phyloP scores from a whole-genome alignment of 352 stramenopile species.

The Thraustotheca clavata region DNA sequence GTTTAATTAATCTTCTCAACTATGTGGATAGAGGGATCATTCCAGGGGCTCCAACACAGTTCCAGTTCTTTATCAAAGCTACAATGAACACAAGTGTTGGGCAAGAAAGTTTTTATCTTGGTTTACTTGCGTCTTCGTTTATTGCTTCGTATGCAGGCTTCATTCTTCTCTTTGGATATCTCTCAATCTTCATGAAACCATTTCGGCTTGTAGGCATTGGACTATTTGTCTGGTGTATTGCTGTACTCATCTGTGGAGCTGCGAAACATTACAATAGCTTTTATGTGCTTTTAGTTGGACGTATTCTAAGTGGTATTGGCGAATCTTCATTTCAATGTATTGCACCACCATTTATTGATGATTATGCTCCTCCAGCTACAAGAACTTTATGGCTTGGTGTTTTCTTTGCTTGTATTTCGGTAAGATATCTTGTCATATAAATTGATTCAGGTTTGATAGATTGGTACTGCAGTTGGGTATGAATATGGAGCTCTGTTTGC shows the following conservation, averaged over 20 bases:
- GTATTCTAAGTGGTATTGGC: slow-evolving; percentile 81
- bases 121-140: slow-evolving; percentile 87
- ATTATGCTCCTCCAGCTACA: slow-evolving; percentile 51
- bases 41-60: slow-evolving; percentile 85
- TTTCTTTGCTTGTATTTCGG: slow-evolving; percentile 89
- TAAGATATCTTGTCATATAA: neutral
- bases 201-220: slow-evolving; percentile 88
- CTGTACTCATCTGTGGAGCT: slow-evolving; percentile 79
- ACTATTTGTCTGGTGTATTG: slow-evolving; percentile 85
- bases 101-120: slow-evolving; percentile 70
- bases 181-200: slow-evolving; percentile 77
- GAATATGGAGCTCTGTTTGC: slow-evolving; percentile 80
- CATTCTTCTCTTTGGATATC: slow-evolving; percentile 87
- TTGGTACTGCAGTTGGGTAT: slow-evolving; percentile 87
- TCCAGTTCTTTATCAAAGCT: slow-evolving; percentile 86
- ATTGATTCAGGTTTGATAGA: neutral
- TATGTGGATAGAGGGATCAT: slow-evolving; percentile 95
- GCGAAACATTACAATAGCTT: slow-evolving; percentile 77
- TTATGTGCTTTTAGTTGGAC: slow-evolving; percentile 78
- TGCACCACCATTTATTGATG: slow-evolving; percentile 90
- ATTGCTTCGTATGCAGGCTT: slow-evolving; percentile 90
- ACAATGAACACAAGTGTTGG: slow-evolving; percentile 39
- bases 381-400: slow-evolving; percentile 87
- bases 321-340: slow-evolving; percentile 91
- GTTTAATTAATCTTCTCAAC: slow-evolving; percentile 89